Conservation (phyloP, 495 filamentous ascomycete genomes). For the Penicillium tannophilum region DNA sequence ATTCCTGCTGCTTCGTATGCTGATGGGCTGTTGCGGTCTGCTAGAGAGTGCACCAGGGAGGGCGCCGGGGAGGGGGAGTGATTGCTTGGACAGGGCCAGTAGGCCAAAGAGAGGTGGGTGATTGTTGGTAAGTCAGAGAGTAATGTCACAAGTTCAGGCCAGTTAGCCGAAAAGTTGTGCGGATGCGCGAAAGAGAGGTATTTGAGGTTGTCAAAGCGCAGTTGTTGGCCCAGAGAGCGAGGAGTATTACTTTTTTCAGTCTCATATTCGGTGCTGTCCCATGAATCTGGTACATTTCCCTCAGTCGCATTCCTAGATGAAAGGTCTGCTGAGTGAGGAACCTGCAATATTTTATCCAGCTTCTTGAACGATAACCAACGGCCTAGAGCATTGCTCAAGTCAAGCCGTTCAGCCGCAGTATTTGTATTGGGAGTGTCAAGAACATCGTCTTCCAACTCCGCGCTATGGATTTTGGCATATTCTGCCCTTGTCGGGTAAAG, state of each 20-base stretch:
- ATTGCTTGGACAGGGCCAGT: constrained; percentile 75
- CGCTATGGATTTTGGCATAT: not conserved
- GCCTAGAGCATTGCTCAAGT: not conserved
- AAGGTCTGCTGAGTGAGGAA: constrained; percentile 7
- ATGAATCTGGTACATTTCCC: constrained; percentile 37
- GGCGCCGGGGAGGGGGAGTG: no score
- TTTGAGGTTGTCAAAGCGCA: constrained; percentile 51
- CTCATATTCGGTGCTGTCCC: constrained; percentile 31
- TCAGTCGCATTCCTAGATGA: constrained; percentile 7
- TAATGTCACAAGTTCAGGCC: constrained; percentile 68
- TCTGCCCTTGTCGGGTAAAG: constrained; percentile 26
- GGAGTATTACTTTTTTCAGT: constrained; percentile 32
- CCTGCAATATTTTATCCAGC: constrained; percentile 35
- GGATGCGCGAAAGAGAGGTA: constrained; percentile 56
- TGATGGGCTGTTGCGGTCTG: constrained; percentile 27
- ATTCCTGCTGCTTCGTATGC: constrained; percentile 70
- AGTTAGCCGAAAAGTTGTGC: constrained; percentile 49
- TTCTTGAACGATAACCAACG: constrained; percentile 48
- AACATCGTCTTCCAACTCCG: constrained; percentile 6
- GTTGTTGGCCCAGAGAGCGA: constrained; percentile 47
- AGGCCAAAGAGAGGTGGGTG: constrained; percentile 75
- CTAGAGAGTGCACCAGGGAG: no score
- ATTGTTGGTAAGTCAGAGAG: constrained; percentile 61
- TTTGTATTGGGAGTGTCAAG: not conserved
- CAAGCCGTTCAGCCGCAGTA: constrained; percentile 5